Base-by-base conservation (phyloP, 1,284 basidiomycete genomes). In the Marasmius oreades region DNA sequence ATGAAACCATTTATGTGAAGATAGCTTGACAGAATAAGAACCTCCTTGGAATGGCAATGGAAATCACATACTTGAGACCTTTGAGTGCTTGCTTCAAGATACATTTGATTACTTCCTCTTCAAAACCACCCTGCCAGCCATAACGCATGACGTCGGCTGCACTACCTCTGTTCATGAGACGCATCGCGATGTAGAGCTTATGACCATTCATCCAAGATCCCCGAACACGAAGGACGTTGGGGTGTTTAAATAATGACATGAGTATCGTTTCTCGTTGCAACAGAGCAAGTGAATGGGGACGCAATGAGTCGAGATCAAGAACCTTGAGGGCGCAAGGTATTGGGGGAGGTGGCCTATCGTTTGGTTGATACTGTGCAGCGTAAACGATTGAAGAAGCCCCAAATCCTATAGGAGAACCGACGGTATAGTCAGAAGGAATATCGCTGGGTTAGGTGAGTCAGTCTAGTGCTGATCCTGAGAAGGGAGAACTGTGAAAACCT, bases 241-340 rank as follows among this genome's bases (percentile, higher is more conserved):
- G 92, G 62, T 95, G 93, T 67, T 95, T 95, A n/a, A 87, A 91
- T 2, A 95, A 78, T 2, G 91, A 93, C 93, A 95, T 95, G 47
- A 95, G 79, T 55, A 91, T 91, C 0, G 93, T 95, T 71, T 95
- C 93, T 53, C 91, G 79, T 61, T 88, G 85, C 10, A 94, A 78
- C 39, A 90, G 81, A 12, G 78, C 75, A 24, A 92, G 76, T 0
- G 90, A 82, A 48, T 78, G 79, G 1, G 76, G 86, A 0, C 87
- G 84, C 31, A 90, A 80, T 44, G 79, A 77, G 68, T 95, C 93
- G 54, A 95, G 84, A 67, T 95, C 92, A 55, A 95, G 83, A 53
- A 95, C 89, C 71, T 94, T 94, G 68, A 94, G 81, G 0, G 92
- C 92, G 63, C 90, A 92, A 5, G 88, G 82, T 37, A 79, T 75